A percentile compares a stretch with the other conserved stretches of the same genome.
These are phyloP conservation scores for Eragrostis nindensis DNA, from an alignment of 176 grass and related monocot species.

Conservation along the genomic window DNA sequence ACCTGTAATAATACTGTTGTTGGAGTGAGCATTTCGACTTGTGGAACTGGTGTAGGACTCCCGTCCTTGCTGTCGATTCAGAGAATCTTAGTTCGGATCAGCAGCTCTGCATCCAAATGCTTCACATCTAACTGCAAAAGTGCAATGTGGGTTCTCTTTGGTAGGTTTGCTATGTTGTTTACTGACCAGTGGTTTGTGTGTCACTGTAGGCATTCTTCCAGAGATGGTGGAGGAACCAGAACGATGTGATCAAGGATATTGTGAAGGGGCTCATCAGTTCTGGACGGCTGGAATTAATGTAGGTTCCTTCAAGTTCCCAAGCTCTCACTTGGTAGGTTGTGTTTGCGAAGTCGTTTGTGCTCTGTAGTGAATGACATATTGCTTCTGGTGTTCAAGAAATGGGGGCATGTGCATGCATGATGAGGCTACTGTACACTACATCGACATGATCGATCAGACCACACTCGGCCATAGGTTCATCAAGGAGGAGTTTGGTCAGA, in stretches of 20 bases:
- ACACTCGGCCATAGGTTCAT: conserved; percentile 82
- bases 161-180: neutral
- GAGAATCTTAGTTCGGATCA: neutral
- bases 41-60: neutral
- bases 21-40: neutral
- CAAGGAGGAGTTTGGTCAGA: conserved; percentile 81
- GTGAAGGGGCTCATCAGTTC: conserved; percentile 67
- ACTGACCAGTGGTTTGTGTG: neutral
- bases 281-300: conserved; percentile 91
- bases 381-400: conserved; percentile 64
- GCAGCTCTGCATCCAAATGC: neutral
- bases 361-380: conserved; percentile 20
- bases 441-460: conserved; percentile 98
- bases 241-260: conserved; percentile 65
- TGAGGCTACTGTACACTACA: conserved; percentile 87
- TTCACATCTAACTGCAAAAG: neutral
- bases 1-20: neutral
- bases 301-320: conserved; percentile 44
- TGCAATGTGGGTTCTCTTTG: conserved; percentile 6
- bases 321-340: neutral
- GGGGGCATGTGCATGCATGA: conserved; percentile 98
- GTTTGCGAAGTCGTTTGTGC: neutral
- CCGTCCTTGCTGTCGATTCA: neutral
- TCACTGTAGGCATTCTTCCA: conserved; percentile 85
- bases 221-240: conserved; percentile 93